Evolutionary conservation across 768 basidiomycete genomes (phyloP).

Genomic region (Trametes cubensis): DNA sequence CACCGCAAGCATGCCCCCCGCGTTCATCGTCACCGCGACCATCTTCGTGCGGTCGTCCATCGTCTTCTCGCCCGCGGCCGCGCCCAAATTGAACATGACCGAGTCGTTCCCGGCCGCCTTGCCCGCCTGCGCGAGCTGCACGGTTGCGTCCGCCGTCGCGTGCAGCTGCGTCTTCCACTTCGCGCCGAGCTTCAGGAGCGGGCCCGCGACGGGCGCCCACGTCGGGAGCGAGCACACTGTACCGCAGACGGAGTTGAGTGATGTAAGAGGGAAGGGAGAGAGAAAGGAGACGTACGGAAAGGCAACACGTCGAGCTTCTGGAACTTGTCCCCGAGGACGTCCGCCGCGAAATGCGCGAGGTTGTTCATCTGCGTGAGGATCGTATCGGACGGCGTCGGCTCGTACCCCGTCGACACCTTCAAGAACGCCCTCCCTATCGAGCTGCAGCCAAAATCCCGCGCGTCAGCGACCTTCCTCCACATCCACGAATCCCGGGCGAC

Average conservation of each 20-base stretch:
- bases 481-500: too few relatives aligned
- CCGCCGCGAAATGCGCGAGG: slow-evolving; percentile 25
- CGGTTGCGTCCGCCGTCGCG: slow-evolving; percentile 21
- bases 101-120: slow-evolving; percentile 15
- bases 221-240: slow-evolving; percentile 14
- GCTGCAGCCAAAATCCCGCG: not conserved
- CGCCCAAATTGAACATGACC: slow-evolving; percentile 18
- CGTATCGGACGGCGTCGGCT: slow-evolving; percentile 12
- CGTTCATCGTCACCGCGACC: slow-evolving; percentile 28
- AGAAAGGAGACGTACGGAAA: not conserved
- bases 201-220: slow-evolving; percentile 17
- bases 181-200: slow-evolving; percentile 17
- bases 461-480: not conserved
- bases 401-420: slow-evolving; percentile 24
- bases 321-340: slow-evolving; percentile 25
- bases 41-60: slow-evolving; percentile 22
- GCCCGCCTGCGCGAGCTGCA: slow-evolving; percentile 20
- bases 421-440: slow-evolving; percentile 20
- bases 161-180: slow-evolving; percentile 24
- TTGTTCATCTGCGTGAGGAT: slow-evolving; percentile 20
- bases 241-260: too few relatives aligned
- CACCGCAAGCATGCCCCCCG: slow-evolving; percentile 24
- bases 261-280: not conserved
- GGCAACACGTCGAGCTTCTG: slow-evolving; percentile 21
- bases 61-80: slow-evolving; percentile 11